Conservation (phyloP, 1,139 yeast species). For the Blastobotrys niveus region DNA sequence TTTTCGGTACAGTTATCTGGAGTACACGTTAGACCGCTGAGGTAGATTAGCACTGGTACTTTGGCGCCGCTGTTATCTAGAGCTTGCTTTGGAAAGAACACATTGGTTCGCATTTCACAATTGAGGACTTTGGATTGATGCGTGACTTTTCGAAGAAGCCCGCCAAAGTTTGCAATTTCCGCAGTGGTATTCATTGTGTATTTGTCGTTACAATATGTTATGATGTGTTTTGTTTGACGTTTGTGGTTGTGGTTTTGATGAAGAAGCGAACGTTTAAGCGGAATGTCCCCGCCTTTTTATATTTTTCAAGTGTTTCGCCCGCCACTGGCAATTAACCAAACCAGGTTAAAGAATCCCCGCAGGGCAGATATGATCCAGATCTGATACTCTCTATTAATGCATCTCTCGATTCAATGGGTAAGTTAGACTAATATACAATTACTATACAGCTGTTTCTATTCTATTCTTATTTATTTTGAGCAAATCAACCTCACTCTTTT, state of each 20-base stretch:
- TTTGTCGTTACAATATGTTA: not conserved
- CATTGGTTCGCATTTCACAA: constrained; percentile 76
- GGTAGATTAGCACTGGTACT: constrained; percentile 70
- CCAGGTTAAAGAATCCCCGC: not conserved
- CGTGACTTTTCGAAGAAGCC: constrained; percentile 64
- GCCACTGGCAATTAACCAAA: not conserved
- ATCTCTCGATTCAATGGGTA: no score
- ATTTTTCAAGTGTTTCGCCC: not conserved
- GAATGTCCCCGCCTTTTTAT: not conserved
- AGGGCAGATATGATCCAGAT: no score
- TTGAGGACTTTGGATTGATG: constrained; percentile 65
- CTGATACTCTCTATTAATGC: no score
- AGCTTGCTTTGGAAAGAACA: constrained; percentile 65
- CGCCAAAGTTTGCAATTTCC: constrained; percentile 63
- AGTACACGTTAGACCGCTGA: constrained; percentile 89
- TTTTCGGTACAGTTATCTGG: constrained; percentile 95
- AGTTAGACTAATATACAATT: no score
- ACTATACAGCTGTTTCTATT: no score
- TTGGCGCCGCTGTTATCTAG: constrained; percentile 28
- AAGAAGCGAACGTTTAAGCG: not conserved
- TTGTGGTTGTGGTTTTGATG: not conserved
- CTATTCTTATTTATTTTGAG: constrained; percentile 9
- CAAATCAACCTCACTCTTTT: constrained; percentile 14
- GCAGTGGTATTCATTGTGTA: constrained; percentile 14
- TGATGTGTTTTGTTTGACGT: not conserved